Evolutionary conservation across 148 eudicot genomes (phyloP), one percentile per base, ranked within the genome.

Genomic region (Camellia japonica): DNA sequence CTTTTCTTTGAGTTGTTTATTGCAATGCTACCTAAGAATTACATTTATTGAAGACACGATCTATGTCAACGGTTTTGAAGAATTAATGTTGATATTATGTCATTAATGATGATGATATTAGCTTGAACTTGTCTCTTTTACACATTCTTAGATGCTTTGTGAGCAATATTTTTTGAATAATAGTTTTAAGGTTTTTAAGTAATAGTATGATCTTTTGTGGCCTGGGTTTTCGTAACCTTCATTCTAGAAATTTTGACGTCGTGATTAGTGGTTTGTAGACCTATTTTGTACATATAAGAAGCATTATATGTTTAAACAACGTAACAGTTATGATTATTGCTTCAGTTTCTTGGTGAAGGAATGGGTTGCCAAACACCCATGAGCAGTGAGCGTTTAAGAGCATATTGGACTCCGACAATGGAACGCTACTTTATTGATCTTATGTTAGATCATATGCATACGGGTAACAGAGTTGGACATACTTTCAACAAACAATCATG

Each of bases 401-500:
- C 6, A 20, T 63, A 63, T 65, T 77, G 79, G 79, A 77, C 79
- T 0, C 79, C 79, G 7, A 38, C 60, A 47, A 77, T 77, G 79
- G 79, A 77, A 15, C 20, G 71, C 7, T 65, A 65, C 41, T 77
- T 77, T 65, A 30, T 77, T 77, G 79, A 77, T 51, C 79, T 77
- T 65, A 49, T 77, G 71, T 38, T 77, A 51, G 79, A 77, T 30
- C 79, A 77, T 64, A 51, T 65, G 46, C 79, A 65, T 15, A 64
- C 30, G 61, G 79, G 79, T 47, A 65, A 77, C 46, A 77, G 79
- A 30, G 44, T 30, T 7, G 79, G 79, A 49, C 61, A 77, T 77
- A 77, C 79, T 23, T 77, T 77, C 71, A 65, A 51, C 49, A 77
- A 65, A 30, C 62, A 77, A 77, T 72, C 79, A 64, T 77, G 79